phyloP scores from a whole-genome alignment of 768 basidiomycete genomes.

The Boletus reticuloceps region DNA sequence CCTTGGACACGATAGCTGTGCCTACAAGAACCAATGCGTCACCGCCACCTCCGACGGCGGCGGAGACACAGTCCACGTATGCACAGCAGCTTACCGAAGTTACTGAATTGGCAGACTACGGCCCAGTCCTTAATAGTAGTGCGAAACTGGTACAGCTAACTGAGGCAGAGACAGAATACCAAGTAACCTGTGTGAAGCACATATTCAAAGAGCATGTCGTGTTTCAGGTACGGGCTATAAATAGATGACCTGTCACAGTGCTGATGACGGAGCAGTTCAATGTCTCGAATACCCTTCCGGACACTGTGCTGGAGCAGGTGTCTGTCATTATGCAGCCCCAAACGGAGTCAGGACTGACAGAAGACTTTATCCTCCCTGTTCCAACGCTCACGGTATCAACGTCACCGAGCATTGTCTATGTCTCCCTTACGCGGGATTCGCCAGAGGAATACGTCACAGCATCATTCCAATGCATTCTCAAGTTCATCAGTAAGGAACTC shows the following conservation, averaged over 20 bases:
- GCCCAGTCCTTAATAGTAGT: constrained; percentile 84
- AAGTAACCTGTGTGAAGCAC: constrained; percentile 95
- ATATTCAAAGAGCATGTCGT: constrained; percentile 94
- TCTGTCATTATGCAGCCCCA: constrained; percentile 90
- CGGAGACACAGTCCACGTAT: constrained; percentile 87
- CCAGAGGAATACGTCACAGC: constrained; percentile 77
- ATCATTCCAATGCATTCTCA: constrained; percentile 88
- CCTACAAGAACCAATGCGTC: constrained; percentile 58
- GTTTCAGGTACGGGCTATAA: constrained; percentile 72
- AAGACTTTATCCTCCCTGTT: constrained; percentile 93
- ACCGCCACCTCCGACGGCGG: constrained; percentile 77
- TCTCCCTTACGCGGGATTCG: constrained; percentile 83
- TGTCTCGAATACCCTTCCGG: constrained; percentile 93
- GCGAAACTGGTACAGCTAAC: constrained; percentile 78
- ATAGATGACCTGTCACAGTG: not conserved
- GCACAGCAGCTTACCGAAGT: constrained; percentile 81
- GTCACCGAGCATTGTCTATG: constrained; percentile 87
- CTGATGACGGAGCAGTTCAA: constrained; percentile 67
- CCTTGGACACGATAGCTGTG: constrained; percentile 79
- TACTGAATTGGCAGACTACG: constrained; percentile 83
- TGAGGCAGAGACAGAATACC: constrained; percentile 97
- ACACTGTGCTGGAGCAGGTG: constrained; percentile 92
- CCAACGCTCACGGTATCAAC: constrained; percentile 63
- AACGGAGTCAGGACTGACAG: constrained; percentile 70
- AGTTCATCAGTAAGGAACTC: constrained; percentile 95